Evolutionary conservation across 139 green algal genomes (phyloP).

Genomic region (Nannochloris sp.): DNA sequence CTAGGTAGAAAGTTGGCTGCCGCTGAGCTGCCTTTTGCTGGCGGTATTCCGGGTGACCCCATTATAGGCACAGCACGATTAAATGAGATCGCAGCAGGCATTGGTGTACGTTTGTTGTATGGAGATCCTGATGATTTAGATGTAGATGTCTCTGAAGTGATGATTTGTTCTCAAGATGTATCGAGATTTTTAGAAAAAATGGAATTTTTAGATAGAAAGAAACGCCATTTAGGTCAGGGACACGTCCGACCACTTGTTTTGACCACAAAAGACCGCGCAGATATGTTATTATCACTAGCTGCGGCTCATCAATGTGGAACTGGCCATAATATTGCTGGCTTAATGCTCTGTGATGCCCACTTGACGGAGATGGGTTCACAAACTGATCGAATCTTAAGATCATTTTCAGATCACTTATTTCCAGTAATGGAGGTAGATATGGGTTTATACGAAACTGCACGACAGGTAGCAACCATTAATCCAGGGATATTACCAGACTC

Average conservation of each 20-base stretch:
- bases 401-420: conserved; percentile 26
- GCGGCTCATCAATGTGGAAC: conserved; percentile 27
- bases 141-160: conserved; percentile 30
- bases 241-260: conserved; percentile 29
- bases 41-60: conserved; percentile 46
- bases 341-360: conserved; percentile 43
- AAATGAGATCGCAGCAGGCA: conserved; percentile 53
- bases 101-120: conserved; percentile 48
- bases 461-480: conserved; percentile 15
- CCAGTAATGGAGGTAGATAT: conserved; percentile 37
- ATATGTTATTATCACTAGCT: conserved; percentile 37
- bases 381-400: conserved; percentile 18
- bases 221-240: conserved; percentile 3
- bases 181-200: conserved; percentile 44
- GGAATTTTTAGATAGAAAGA: conserved; percentile 5
- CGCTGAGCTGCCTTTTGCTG: conserved; percentile 44
- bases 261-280: conserved; percentile 41
- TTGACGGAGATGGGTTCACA: conserved; percentile 24
- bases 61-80: conserved; percentile 41
- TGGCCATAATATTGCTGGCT: conserved; percentile 49
- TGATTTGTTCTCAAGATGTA: conserved; percentile 38
- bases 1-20: conserved; percentile 11
- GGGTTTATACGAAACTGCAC: conserved; percentile 24
- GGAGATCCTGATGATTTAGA: conserved; percentile 40
- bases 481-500: conserved; percentile 58